phyloP scores from a whole-genome alignment of 805 yeast species.

The Cyberlindnera petersonii region DNA sequence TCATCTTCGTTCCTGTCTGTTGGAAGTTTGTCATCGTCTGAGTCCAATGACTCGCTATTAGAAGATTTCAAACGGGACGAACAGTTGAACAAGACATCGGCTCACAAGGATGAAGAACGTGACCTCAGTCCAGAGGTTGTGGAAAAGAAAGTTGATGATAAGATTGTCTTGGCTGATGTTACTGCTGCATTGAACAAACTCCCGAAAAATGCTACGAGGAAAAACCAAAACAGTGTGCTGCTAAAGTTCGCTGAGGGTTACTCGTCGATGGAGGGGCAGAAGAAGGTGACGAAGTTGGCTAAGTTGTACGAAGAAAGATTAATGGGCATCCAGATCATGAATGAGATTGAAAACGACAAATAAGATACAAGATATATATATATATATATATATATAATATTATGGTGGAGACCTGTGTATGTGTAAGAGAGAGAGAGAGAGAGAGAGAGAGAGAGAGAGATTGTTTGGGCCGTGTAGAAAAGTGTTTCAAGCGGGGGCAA shows the following conservation, averaged over 20 bases:
- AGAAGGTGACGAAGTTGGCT: slow-evolving; percentile 60
- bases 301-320: slow-evolving; percentile 58
- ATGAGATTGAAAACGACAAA: slow-evolving; percentile 31
- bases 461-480: too few species aligned
- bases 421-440: too few species aligned
- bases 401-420: too few species aligned
- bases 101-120: background rate
- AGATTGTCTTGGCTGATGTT: slow-evolving; percentile 21
- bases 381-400: too few species aligned
- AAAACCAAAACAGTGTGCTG: slow-evolving; percentile 12
- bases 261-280: slow-evolving; percentile 34
- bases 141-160: slow-evolving; percentile 7
- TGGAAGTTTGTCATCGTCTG: slow-evolving; percentile 3
- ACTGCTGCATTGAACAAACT: slow-evolving; percentile 23
- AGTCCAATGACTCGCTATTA: slow-evolving; percentile 3
- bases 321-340: slow-evolving; percentile 34
- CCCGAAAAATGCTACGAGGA: slow-evolving; percentile 8
- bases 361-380: too few species aligned
- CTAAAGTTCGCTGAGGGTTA: slow-evolving; percentile 29
- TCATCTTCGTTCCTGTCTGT: slow-evolving; percentile 8
- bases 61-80: background rate
- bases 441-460: too few species aligned
- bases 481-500: too few species aligned
- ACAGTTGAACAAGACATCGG: background rate
- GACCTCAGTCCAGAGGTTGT: background rate